Percentiles rank a stretch among this genome's conserved stretches.
phyloP scores from a whole-genome alignment of 2,329 filamentous ascomycete genomes.

The Bipolaris bicolor region DNA sequence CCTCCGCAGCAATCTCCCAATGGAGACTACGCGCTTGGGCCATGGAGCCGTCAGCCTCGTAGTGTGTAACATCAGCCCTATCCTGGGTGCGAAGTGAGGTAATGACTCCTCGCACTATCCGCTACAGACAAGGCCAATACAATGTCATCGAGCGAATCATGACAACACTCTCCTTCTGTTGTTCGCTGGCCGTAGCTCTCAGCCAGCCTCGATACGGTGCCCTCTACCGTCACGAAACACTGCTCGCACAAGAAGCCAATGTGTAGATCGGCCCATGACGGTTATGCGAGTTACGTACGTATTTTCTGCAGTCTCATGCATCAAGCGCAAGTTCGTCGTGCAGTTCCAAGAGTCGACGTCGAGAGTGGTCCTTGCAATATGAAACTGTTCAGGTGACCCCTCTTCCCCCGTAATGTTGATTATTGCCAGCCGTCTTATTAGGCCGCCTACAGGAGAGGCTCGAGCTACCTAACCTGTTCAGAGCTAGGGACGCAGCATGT shows the following conservation, averaged over 20 bases:
- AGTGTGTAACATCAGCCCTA: not conserved
- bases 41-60: not conserved
- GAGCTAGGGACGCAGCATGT: constrained; percentile 1
- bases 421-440: not conserved
- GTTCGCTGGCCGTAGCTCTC: not conserved
- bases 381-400: not conserved
- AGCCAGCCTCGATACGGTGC: not conserved
- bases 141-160: not conserved
- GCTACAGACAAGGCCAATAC: not conserved
- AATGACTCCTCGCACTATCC: not conserved
- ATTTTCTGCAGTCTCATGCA: constrained; percentile 2
- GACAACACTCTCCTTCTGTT: not conserved
- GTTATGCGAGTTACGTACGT: constrained; percentile 11
- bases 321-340: constrained; percentile 12
- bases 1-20: not conserved
- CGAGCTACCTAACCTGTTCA: not conserved
- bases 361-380: constrained; percentile 8
- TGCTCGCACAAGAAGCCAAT: constrained; percentile 1
- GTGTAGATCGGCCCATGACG: constrained; percentile 12
- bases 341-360: not conserved
- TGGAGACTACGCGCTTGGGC: not conserved
- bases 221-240: constrained; percentile 1
- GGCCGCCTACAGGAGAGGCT: not conserved
- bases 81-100: not conserved
- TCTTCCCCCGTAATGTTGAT: not conserved